Evolutionary conservation across 1,139 yeast genomes (phyloP).

Genomic region (Hemisphaericaspora subhashii): DNA sequence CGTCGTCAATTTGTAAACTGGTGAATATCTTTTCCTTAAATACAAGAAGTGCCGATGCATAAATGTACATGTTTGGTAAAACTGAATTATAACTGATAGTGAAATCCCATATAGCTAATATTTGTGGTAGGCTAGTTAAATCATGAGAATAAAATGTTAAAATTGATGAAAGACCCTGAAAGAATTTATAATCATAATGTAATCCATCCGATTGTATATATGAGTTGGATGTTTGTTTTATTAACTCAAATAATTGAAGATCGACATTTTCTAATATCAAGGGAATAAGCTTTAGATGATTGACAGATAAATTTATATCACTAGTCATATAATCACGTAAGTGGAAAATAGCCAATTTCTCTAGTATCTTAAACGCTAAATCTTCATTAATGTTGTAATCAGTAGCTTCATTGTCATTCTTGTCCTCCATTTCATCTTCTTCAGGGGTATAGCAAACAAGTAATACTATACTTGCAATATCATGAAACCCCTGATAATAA

Average conservation of each 20-base stretch:
- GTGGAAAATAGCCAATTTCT: conserved; percentile 58
- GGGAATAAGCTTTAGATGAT: conserved; percentile 67
- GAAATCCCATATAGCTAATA: conserved; percentile 64
- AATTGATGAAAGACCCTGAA: conserved; percentile 68
- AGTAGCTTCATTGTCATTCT: conserved; percentile 9
- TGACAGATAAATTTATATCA: conserved; percentile 62
- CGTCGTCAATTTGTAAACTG: conserved; percentile 18
- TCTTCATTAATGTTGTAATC: conserved; percentile 30
- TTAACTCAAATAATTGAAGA: conserved; percentile 45
- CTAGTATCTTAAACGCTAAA: conserved; percentile 50
- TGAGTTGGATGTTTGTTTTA: conserved; percentile 40
- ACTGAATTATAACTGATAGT: conserved; percentile 50
- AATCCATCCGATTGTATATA: conserved; percentile 28
- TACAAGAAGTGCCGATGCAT: conserved; percentile 49
- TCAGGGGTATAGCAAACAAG: conserved; percentile 42
- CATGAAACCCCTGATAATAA: conserved; percentile 95
- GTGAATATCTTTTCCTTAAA: conserved; percentile 42
- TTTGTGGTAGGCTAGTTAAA: conserved; percentile 46
- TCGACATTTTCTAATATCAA: conserved; percentile 55
- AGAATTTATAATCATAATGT: conserved; percentile 48
- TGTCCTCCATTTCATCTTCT: conserved; percentile 4
- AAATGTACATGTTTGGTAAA: conserved; percentile 51
- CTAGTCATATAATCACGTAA: conserved; percentile 85
- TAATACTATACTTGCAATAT: conserved; percentile 70
- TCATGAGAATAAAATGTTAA: conserved; percentile 83